Percentiles rank a stretch among this genome's conserved stretches.
These are phyloP conservation scores for Teratosphaeria viscida DNA, from an alignment of 2,329 filamentous ascomycete genomes.

Conservation along the genomic window DNA sequence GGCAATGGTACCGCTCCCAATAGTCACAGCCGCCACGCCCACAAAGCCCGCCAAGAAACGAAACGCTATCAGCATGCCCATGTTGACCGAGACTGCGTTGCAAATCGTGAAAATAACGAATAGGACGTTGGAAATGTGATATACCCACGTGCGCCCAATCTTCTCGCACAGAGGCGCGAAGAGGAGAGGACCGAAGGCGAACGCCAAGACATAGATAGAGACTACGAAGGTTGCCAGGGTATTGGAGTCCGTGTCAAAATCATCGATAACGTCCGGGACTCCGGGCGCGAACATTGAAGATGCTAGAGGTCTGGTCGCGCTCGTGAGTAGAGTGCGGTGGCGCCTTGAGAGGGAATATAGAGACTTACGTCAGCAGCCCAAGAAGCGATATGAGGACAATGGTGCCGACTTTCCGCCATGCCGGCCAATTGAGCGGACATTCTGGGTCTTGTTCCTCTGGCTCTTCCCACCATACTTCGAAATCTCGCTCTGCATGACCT, in stretches of 20 bases:
- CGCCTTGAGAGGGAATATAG: not conserved
- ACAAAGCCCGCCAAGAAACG: conserved; percentile 23
- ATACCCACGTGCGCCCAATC: conserved; percentile 24
- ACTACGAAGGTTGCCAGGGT: conserved; percentile 54
- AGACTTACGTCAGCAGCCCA: not conserved
- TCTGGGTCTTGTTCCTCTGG: not conserved
- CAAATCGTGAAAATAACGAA: conserved; percentile 23
- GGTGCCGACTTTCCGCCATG: not conserved
- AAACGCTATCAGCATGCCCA: conserved; percentile 20
- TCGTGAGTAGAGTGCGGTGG: not conserved
- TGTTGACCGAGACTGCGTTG: conserved; percentile 17
- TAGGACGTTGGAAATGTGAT: conserved; percentile 20
- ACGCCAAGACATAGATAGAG: conserved; percentile 39
- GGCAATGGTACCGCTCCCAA: conserved; percentile 37
- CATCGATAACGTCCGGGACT: conserved; percentile 50
- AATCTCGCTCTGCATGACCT: not conserved
- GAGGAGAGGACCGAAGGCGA: not conserved
- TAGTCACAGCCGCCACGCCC: conserved; percentile 26
- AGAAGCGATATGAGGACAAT: not conserved
- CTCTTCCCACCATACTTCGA: not conserved
- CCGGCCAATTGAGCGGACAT: not conserved
- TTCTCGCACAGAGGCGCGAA: conserved; percentile 21
- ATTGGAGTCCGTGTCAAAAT: conserved; percentile 46
- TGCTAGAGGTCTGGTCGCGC: conserved; percentile 35
- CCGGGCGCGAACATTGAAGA: conserved; percentile 58